Evolutionary conservation across 2,329 filamentous ascomycete genomes (phyloP).

Genomic region (Geosmithia flava): DNA sequence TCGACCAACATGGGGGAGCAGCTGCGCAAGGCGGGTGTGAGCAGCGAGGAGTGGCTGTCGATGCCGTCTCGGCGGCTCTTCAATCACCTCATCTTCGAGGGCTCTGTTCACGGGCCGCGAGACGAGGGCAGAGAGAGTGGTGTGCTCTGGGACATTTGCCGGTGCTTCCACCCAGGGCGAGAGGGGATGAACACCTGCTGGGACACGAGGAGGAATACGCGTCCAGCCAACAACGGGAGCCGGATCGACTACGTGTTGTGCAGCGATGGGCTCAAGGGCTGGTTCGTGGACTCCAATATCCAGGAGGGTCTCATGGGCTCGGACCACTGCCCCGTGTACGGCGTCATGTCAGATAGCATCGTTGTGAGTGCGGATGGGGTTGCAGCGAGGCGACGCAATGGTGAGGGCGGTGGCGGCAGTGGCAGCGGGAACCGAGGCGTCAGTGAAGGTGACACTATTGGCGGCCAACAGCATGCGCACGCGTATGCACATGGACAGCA

Average conservation of each 20-base stretch:
- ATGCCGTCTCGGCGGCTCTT: constrained; percentile 64
- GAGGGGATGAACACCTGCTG: constrained; percentile 94
- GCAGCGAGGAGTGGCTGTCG: constrained; percentile 60
- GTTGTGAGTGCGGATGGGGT: constrained; percentile 11
- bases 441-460: no score
- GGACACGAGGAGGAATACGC: constrained; percentile 89
- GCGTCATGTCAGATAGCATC: constrained; percentile 54
- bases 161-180: constrained; percentile 67
- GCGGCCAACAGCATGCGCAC: no score
- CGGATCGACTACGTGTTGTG: constrained; percentile 92
- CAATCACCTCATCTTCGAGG: constrained; percentile 72
- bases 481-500: no score
- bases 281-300: constrained; percentile 74
- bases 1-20: constrained; percentile 61
- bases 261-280: constrained; percentile 63
- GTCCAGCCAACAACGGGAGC: constrained; percentile 87
- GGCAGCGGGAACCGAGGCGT: not conserved
- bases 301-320: constrained; percentile 91
- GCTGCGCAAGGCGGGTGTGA: constrained; percentile 57
- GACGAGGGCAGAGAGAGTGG: constrained; percentile 59
- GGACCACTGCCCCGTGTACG: constrained; percentile 92
- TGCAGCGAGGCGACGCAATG: not conserved
- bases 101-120: constrained; percentile 51
- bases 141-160: constrained; percentile 72
- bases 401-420: not conserved